phyloP scores from a whole-genome alignment of 176 grass and related monocot genomes.

The Rhynchospora tenuis region DNA sequence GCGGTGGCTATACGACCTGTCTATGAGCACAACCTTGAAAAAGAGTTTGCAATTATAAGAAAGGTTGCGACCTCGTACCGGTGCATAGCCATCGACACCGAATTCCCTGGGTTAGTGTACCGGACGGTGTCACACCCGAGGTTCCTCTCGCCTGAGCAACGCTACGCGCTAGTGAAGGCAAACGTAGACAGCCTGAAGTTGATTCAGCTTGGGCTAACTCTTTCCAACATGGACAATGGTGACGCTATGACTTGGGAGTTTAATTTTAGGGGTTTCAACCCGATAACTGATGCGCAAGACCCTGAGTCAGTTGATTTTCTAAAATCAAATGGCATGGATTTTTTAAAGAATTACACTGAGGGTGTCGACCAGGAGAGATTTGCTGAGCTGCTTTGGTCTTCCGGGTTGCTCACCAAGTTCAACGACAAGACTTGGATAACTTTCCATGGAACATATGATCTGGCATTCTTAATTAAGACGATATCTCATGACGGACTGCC shows the following conservation, averaged over 20 bases:
- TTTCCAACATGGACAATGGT: not conserved
- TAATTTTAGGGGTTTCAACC: not conserved
- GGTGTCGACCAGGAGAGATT: not conserved
- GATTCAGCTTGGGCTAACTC: not conserved
- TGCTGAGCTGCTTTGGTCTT: not conserved
- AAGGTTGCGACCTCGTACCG: not conserved
- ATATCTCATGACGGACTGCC: not conserved
- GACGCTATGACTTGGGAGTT: not conserved
- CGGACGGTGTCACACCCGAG: not conserved
- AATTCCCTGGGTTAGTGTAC: not conserved
- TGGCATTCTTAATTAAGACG: not conserved
- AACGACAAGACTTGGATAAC: not conserved
- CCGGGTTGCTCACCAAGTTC: not conserved
- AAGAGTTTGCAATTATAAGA: not conserved
- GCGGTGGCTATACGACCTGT: no score
- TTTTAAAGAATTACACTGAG: not conserved
- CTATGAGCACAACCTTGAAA: not conserved
- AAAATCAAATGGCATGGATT: not conserved
- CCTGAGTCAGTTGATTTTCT: not conserved
- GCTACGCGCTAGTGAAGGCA: not conserved
- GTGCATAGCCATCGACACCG: not conserved
- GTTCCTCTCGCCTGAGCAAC: not conserved
- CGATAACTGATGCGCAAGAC: not conserved
- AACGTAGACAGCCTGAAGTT: not conserved
- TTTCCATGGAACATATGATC: not conserved